phyloP scores from a whole-genome alignment of 805 yeast species.

The Blastobotrys muscicola region DNA sequence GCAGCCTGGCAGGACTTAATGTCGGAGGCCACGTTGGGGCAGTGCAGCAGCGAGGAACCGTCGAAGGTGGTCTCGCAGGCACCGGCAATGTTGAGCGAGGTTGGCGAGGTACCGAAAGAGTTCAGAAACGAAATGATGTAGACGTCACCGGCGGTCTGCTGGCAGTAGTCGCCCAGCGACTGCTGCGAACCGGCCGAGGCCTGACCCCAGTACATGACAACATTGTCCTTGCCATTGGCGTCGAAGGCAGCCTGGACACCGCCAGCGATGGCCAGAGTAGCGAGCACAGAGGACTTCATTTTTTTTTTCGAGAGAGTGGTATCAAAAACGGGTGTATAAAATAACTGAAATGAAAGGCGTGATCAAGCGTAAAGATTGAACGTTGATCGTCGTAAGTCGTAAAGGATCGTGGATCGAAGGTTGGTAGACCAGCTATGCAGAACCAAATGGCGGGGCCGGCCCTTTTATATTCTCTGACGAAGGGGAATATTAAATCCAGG shows the following conservation, averaged over 20 bases:
- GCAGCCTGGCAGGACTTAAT: conserved; percentile 63
- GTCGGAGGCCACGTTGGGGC: conserved; percentile 46
- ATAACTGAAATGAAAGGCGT: too few species aligned
- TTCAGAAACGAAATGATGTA: conserved; percentile 58
- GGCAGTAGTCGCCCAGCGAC: conserved; percentile 50
- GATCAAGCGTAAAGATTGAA: too few species aligned
- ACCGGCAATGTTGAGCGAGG: conserved; percentile 47
- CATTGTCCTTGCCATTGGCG: conserved; percentile 37
- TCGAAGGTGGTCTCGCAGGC: conserved; percentile 33
- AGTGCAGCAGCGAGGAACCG: conserved; percentile 35
- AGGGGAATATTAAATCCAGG: too few species aligned
- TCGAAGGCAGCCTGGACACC: conserved; percentile 14
- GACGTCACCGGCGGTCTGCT: conserved; percentile 52
- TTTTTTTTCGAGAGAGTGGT: neutral
- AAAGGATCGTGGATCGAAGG: too few species aligned
- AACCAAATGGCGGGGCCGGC: too few species aligned
- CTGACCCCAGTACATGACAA: conserved; percentile 85
- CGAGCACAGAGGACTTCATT: conserved; percentile 3
- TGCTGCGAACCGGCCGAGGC: conserved; percentile 50
- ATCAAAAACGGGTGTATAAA: neutral
- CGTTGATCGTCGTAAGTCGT: too few species aligned
- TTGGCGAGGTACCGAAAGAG: conserved; percentile 39
- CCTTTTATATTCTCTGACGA: too few species aligned
- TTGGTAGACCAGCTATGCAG: too few species aligned
- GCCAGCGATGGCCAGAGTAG: conserved; percentile 6